Base-by-base conservation (phyloP, 2,329 filamentous ascomycete species). In the Sclerotinia sclerotiorum region DNA sequence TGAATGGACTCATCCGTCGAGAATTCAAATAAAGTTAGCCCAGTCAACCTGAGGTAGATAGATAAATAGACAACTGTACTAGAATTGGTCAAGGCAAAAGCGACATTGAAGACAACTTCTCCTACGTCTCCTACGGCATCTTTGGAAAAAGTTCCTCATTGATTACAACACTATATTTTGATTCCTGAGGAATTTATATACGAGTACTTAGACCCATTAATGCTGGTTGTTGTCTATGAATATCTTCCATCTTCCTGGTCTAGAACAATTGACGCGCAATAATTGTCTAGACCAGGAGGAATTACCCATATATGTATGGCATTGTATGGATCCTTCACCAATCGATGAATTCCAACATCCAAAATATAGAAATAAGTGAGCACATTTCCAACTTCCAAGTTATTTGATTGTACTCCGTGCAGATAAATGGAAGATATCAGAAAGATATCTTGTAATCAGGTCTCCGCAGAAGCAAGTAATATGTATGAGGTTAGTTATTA, bases 201-300 rank as follows among this genome's bases (percentile, higher is more conserved):
- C 55, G 35, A 58, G 35, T 19, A n/a, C 11, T 10, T 10, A 39
- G 55, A 44, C 55, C 55, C 55, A 58, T 44, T 58, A 58, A 58
- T 19, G n/a, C 35, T 39, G 13, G 27, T 58, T 44, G 4, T 44
- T 44, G 39, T 27, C 55, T 27, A 24, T 44, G 55, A 44, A 27
- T 15, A 44, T 58, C 55, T 27, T 58, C 35, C 15, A 42, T 17
- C 39, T 42, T 42, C 39, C 15, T 27, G n/a, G 42, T 58, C 55
- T 44, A 58, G 55, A 58, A 58, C 55, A n/a, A 35, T 58, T 44
- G 55, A 58, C 55, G 35, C 55, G 55, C 55, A 44, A 58, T 27
- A 27, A 19, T 27, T 42, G 55, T 58, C 55, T 42, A 58, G 55
- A 58, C 55, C 24, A n/a, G 44, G 42, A 21, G 4, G 35, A 27